A percentile compares a stretch with the other conserved stretches of the same genome.
Evolutionary conservation across 176 grass and related monocot genomes (phyloP).

Genomic region (Zea luxurians): DNA sequence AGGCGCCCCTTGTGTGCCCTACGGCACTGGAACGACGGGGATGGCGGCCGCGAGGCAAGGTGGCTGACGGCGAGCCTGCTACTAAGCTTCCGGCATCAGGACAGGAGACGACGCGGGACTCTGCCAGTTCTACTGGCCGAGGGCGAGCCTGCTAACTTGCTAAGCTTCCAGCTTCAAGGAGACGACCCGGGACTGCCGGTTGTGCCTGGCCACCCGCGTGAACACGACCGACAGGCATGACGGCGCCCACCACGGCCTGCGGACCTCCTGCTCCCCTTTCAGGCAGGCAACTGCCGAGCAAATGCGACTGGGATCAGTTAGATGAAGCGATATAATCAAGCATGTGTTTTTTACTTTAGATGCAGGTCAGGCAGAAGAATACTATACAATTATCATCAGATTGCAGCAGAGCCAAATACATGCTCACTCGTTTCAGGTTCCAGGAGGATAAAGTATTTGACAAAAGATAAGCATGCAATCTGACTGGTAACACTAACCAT

Average conservation of each 20-base stretch:
- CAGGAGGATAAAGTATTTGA: not conserved
- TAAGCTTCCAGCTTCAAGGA: conserved; percentile 87
- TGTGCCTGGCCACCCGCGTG: conserved; percentile 68
- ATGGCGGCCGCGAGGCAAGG: not conserved
- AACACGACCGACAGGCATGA: conserved; percentile 83
- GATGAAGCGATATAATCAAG: not conserved
- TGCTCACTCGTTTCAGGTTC: not conserved
- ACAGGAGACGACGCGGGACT: conserved; percentile 77
- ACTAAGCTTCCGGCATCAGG: conserved; percentile 82
- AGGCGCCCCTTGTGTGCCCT: not conserved
- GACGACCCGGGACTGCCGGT: conserved; percentile 78
- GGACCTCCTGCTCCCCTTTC: conserved; percentile 87
- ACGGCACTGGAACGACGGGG: not conserved
- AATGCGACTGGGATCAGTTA: conserved; percentile 1
- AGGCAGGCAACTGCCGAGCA: conserved; percentile 72
- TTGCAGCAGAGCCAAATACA: not conserved
- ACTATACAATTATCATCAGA: not conserved
- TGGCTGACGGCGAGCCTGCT: not conserved
- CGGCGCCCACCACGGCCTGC: conserved; percentile 94
- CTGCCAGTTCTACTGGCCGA: conserved; percentile 50
- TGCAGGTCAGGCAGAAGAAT: not conserved
- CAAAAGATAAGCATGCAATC: not conserved
- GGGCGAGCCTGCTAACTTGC: conserved; percentile 17
- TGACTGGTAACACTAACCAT: not conserved
- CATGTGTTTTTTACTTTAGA: not conserved